phyloP scores from a whole-genome alignment of 371 early-diverging fungal genomes.

The Chytridium lagenaria region DNA sequence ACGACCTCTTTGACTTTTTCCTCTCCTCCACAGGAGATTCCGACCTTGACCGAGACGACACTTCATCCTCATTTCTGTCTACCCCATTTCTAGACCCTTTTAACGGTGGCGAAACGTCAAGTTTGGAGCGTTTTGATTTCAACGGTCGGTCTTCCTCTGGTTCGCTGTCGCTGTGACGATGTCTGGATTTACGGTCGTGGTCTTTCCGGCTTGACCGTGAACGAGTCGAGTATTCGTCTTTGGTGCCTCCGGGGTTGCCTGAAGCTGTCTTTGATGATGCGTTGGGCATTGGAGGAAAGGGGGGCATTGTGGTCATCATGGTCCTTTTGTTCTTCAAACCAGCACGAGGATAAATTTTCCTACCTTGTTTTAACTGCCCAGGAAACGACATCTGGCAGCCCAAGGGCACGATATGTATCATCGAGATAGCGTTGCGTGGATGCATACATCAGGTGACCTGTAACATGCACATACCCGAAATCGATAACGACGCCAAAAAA shows the following conservation, averaged over 20 bases:
- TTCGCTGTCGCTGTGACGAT: conserved; percentile 5
- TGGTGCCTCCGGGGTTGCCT: too few relatives aligned
- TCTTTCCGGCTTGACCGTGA: background rate
- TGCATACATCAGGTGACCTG: too few relatives aligned
- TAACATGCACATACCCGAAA: too few relatives aligned
- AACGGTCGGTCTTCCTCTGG: background rate
- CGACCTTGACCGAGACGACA: background rate
- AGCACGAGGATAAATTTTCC: too few relatives aligned
- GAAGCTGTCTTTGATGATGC: background rate
- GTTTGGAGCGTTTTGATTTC: background rate
- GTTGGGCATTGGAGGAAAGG: background rate
- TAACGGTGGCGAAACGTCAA: background rate
- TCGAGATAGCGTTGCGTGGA: too few relatives aligned
- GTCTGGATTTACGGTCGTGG: background rate
- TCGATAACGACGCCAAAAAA: too few relatives aligned
- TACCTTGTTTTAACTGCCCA: too few relatives aligned
- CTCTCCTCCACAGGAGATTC: background rate
- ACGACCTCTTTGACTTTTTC: background rate
- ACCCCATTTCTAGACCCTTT: background rate
- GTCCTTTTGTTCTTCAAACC: too few relatives aligned
- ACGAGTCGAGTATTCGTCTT: background rate
- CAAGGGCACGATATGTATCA: too few relatives aligned
- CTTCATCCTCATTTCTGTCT: background rate
- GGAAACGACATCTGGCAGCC: too few relatives aligned
- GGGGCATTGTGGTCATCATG: too few relatives aligned